Evolutionary conservation across 768 basidiomycete species (phyloP).

Genomic region (Rubroboletus pulcherrimus): DNA sequence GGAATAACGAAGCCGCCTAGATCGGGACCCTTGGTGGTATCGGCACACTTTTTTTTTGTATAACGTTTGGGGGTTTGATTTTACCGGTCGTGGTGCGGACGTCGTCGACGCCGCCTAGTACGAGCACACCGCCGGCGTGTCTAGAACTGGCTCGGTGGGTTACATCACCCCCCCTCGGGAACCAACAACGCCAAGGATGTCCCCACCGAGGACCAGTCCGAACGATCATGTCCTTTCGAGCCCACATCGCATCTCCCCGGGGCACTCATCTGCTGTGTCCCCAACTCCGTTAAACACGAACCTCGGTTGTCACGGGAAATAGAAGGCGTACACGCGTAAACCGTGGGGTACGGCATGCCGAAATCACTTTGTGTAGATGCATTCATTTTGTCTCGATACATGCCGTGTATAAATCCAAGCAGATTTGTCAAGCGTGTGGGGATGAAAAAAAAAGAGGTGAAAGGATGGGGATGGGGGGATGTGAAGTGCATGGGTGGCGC

Average conservation of each 20-base stretch:
- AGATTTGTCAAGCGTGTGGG: slow-evolving; percentile 4
- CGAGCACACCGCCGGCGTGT: too few relatives aligned
- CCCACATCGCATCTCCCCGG: slow-evolving; percentile 1
- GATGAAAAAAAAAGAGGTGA: neutral
- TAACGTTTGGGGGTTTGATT: too few relatives aligned
- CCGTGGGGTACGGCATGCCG: neutral
- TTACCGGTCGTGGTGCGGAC: too few relatives aligned
- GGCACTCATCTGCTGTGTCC: neutral
- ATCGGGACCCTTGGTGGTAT: too few relatives aligned
- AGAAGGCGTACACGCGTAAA: neutral
- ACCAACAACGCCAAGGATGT: neutral
- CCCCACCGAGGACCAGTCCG: neutral
- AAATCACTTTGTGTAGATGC: slow-evolving; percentile 2
- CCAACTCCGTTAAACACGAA: neutral
- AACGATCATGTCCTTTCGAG: neutral
- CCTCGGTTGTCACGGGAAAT: neutral
- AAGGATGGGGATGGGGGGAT: neutral
- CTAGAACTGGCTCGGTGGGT: too few relatives aligned
- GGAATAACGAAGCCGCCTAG: too few relatives aligned
- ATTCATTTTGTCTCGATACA: slow-evolving; percentile 12
- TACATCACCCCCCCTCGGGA: too few relatives aligned
- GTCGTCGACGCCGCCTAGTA: too few relatives aligned
- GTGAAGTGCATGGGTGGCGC: slow-evolving; percentile 9
- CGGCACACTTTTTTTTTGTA: too few relatives aligned
- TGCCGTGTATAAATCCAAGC: slow-evolving; percentile 21